phyloP scores from a whole-genome alignment of 2,329 filamentous ascomycete genomes.

The Zymoseptoria crescenta region DNA sequence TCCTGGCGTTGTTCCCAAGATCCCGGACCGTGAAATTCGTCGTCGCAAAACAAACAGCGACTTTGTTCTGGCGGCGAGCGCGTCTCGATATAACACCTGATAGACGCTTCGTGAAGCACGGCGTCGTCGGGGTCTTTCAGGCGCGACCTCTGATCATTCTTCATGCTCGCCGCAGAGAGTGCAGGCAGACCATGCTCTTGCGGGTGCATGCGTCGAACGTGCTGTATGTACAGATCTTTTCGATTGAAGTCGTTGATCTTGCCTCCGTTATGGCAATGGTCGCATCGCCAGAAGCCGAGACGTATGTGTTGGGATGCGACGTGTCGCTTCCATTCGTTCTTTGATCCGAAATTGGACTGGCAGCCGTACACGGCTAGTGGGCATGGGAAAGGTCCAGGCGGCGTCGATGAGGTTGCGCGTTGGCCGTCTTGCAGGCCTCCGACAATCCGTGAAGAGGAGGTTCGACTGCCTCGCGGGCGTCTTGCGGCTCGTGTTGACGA shows the following conservation, averaged over 20 bases:
- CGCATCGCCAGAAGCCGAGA: constrained; percentile 67
- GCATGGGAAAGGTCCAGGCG: constrained; percentile 55
- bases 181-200: constrained; percentile 29
- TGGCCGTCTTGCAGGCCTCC: background rate
- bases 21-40: constrained; percentile 52
- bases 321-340: constrained; percentile 96
- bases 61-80: constrained; percentile 55
- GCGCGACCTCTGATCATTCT: constrained; percentile 30
- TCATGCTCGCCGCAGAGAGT: constrained; percentile 18
- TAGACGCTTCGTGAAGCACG: constrained; percentile 43
- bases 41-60: constrained; percentile 57
- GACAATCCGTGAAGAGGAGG: constrained; percentile 5
- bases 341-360: constrained; percentile 61
- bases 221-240: constrained; percentile 86
- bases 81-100: constrained; percentile 54
- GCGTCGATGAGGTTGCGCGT: background rate
- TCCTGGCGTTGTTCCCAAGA: constrained; percentile 82
- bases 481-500: constrained; percentile 10
- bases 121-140: constrained; percentile 13
- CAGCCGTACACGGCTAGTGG: constrained; percentile 75
- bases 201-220: constrained; percentile 77
- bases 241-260: constrained; percentile 67
- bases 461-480: constrained; percentile 10
- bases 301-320: constrained; percentile 72
- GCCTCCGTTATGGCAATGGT: constrained; percentile 43